These are phyloP conservation scores for Trypanosomatidae sp. DNA, from an alignment of 208 protist species.

Conservation along the genomic window DNA sequence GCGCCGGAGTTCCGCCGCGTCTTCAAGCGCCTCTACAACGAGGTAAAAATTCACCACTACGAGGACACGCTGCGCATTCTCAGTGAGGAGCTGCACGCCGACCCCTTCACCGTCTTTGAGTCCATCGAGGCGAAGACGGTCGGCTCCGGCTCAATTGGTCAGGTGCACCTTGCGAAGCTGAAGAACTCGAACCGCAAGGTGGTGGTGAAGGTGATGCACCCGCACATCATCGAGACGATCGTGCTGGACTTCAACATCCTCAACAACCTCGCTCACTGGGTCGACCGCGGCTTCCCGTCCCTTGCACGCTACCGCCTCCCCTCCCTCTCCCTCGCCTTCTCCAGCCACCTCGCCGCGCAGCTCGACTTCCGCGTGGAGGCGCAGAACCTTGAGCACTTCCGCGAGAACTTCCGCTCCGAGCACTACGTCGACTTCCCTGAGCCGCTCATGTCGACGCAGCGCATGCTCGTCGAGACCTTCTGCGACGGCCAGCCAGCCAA, in stretches of 20 bases:
- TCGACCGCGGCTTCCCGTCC: constrained; percentile 10
- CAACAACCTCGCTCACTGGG: constrained; percentile 34
- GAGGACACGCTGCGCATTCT: constrained; percentile 66
- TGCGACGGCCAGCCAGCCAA: constrained; percentile 78
- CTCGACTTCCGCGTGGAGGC: constrained; percentile 92
- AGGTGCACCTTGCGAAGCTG: constrained; percentile 87
- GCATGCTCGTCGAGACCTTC: constrained; percentile 88
- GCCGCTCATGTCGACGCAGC: constrained; percentile 80
- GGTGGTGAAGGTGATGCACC: constrained; percentile 93
- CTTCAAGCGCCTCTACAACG: constrained; percentile 81
- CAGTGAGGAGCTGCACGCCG: constrained; percentile 65
- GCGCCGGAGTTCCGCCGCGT: constrained; percentile 67
- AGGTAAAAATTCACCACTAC: constrained; percentile 78
- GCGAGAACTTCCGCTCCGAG: constrained; percentile 75
- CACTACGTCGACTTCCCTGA: constrained; percentile 83
- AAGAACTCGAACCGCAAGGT: constrained; percentile 57
- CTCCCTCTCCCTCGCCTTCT: constrained; percentile 65
- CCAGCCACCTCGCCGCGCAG: constrained; percentile 83
- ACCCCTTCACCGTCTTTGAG: constrained; percentile 65
- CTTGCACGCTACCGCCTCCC: constrained; percentile 65
- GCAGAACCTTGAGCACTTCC: constrained; percentile 84
- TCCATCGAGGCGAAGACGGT: constrained; percentile 66
- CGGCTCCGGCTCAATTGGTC: constrained; percentile 89
- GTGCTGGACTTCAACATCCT: constrained; percentile 86
- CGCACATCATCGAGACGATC: constrained; percentile 81